Percentiles rank a stretch among this genome's conserved stretches.
These are phyloP conservation scores for Polyporus arcularius DNA, from an alignment of 768 basidiomycete genomes.

Conservation along the genomic window DNA sequence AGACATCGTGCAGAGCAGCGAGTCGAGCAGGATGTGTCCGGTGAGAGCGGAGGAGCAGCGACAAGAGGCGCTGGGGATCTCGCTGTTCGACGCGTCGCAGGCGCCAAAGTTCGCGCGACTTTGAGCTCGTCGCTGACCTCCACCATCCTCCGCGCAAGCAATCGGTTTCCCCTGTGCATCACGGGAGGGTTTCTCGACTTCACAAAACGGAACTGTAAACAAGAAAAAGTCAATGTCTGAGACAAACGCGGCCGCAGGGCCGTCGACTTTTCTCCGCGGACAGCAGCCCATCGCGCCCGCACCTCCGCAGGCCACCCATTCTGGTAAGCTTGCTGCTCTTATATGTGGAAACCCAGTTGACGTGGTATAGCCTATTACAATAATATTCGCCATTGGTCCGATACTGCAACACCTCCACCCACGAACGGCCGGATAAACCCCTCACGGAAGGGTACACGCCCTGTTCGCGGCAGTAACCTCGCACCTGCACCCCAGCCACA, in stretches of 20 bases:
- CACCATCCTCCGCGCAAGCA: neutral
- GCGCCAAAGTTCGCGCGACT: constrained; percentile 11
- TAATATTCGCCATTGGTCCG: constrained; percentile 73
- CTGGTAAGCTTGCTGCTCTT: constrained; percentile 17
- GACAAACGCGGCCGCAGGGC: constrained; percentile 13
- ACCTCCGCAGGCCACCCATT: constrained; percentile 33
- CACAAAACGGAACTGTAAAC: neutral
- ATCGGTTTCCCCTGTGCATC: no score
- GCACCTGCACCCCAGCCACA: constrained; percentile 36
- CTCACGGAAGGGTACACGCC: constrained; percentile 38
- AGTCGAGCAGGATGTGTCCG: no score
- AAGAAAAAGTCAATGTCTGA: constrained; percentile 2
- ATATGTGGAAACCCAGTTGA: neutral
- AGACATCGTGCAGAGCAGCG: constrained; percentile 44
- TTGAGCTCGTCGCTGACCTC: constrained; percentile 13
- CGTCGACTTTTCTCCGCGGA: constrained; percentile 17
- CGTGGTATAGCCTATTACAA: constrained; percentile 54
- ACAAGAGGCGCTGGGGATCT: neutral
- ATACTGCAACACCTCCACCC: constrained; percentile 55
- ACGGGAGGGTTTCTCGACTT: no score
- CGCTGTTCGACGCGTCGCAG: constrained; percentile 14
- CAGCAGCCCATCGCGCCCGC: constrained; percentile 22
- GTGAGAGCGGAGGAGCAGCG: neutral
- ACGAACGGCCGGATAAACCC: constrained; percentile 44
- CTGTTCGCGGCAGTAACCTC: constrained; percentile 45